These are phyloP conservation scores for Wallacemonas sp. DNA, from an alignment of 208 protist genomes.

Conservation along the genomic window DNA sequence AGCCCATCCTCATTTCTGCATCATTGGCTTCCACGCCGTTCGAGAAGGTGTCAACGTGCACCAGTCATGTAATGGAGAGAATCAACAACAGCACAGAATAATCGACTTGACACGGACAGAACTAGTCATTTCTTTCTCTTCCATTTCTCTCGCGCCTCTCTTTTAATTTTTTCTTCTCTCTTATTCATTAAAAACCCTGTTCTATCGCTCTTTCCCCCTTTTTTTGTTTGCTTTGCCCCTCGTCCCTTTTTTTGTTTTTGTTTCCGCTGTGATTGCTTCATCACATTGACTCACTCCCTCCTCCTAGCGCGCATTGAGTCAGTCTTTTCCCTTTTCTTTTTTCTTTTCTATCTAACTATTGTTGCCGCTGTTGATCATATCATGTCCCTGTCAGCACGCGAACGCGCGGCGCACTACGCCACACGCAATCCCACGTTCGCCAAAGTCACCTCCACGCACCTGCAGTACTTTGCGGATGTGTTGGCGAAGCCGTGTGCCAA, in stretches of 20 bases:
- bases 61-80: too few species aligned
- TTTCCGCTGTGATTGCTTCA: background rate
- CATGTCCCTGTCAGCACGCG: constrained; percentile 35
- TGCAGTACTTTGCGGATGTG: constrained; percentile 53
- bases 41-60: too few species aligned
- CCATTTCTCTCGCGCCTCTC: too few species aligned
- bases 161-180: constrained; percentile 12
- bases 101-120: background rate
- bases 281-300: too few species aligned
- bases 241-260: background rate
- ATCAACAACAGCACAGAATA: too few species aligned
- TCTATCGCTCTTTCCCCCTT: too few species aligned
- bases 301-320: constrained; percentile 1
- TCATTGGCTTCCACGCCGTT: too few species aligned
- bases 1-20: too few species aligned
- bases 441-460: constrained; percentile 41
- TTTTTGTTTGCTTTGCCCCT: too few species aligned
- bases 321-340: background rate
- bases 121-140: background rate
- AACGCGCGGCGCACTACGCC: constrained; percentile 68
- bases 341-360: too few species aligned
- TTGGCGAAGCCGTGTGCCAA: constrained; percentile 41
- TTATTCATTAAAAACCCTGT: too few species aligned
- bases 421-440: constrained; percentile 49
- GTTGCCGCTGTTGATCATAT: background rate